Evolutionary conservation across 495 filamentous ascomycete genomes (phyloP).

Genomic region (Tuber brumale): DNA sequence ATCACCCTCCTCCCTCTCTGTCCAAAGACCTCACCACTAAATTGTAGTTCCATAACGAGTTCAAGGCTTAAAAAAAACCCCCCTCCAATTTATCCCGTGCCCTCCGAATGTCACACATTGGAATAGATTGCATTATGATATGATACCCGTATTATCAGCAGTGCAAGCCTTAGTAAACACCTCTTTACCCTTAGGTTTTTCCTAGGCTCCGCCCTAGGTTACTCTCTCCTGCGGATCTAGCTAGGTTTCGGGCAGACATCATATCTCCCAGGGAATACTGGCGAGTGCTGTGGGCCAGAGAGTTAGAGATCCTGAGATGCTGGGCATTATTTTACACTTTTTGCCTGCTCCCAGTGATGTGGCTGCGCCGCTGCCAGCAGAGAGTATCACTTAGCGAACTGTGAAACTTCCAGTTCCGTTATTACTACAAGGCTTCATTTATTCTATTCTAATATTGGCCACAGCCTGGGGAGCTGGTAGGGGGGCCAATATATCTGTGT

Average conservation of each 20-base stretch:
- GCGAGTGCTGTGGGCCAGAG: background rate
- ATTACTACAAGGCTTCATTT: background rate
- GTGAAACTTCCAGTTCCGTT: background rate
- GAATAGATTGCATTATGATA: too few relatives aligned
- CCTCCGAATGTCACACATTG: too few relatives aligned
- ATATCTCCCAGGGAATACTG: background rate
- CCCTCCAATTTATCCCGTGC: too few relatives aligned
- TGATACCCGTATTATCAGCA: too few relatives aligned
- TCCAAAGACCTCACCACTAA: background rate
- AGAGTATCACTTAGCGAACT: background rate
- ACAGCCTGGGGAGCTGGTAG: too few relatives aligned
- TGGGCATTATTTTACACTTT: background rate
- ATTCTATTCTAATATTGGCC: background rate
- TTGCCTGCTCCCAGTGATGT: too few relatives aligned
- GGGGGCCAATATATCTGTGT: too few relatives aligned
- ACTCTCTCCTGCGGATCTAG: background rate
- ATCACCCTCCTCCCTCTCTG: background rate
- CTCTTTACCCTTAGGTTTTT: too few relatives aligned
- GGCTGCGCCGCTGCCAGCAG: background rate
- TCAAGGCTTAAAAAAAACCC: background rate
- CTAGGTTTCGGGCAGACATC: background rate
- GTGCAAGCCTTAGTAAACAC: too few relatives aligned
- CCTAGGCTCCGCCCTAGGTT: too few relatives aligned
- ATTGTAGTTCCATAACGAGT: background rate
- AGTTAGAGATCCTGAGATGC: background rate